phyloP scores from a whole-genome alignment of 257 asterid species.

The Fraxinus pennsylvanica region DNA sequence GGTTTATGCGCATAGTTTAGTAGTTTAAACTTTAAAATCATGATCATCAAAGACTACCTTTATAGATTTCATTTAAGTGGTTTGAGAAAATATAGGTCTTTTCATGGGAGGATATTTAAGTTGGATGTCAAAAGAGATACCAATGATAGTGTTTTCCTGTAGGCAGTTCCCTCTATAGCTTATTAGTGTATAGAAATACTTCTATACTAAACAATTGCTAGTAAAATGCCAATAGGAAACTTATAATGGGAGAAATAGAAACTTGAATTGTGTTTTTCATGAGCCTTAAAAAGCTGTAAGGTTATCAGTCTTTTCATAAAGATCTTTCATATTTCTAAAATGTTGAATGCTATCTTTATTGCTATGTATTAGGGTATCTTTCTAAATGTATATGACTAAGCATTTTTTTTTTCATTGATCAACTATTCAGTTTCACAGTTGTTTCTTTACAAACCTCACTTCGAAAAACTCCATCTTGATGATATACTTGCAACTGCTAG shows the following conservation, averaged over 20 bases:
- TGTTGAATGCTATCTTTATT: not conserved
- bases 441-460: not conserved
- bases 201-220: not conserved
- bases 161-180: not conserved
- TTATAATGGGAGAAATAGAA: no score
- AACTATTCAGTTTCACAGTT: no score
- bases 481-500: not conserved
- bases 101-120: no score
- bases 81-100: no score
- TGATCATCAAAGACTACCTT: no score
- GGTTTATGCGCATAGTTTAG: not conserved
- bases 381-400: not conserved
- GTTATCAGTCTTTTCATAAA: not conserved
- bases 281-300: not conserved
- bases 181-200: not conserved
- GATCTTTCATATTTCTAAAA: not conserved
- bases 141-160: no score
- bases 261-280: not conserved
- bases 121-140: no score
- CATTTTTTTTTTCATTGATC: not conserved
- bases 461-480: not conserved
- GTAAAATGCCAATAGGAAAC: no score
- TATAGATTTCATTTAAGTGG: no score
- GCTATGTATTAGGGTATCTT: no score
- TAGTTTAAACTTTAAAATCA: not conserved